phyloP scores from a whole-genome alignment of 2,329 filamentous ascomycete genomes.

The Curvularia verruculosa region DNA sequence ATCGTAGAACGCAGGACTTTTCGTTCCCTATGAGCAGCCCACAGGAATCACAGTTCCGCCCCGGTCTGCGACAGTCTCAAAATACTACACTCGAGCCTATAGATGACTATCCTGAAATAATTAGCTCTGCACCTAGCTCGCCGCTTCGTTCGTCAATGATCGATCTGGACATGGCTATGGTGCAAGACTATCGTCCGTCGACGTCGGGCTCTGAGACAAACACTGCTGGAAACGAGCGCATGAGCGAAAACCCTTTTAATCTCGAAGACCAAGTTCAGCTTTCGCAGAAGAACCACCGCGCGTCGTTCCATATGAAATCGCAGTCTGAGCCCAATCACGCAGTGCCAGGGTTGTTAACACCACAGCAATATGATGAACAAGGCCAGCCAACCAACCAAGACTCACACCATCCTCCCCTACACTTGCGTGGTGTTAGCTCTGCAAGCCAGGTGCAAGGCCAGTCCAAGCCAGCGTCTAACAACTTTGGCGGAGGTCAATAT shows the following conservation, averaged over 20 bases:
- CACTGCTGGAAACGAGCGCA: conserved; percentile 47
- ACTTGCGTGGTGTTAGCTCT: conserved; percentile 44
- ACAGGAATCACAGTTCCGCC: conserved; percentile 41
- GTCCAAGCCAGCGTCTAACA: conserved; percentile 30
- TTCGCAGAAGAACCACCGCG: conserved; percentile 47
- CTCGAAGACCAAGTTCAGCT: conserved; percentile 54
- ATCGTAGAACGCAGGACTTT: conserved; percentile 45
- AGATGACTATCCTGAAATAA: conserved; percentile 47
- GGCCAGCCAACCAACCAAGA: conserved; percentile 41
- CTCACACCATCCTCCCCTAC: conserved; percentile 37
- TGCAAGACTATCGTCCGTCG: conserved; percentile 52
- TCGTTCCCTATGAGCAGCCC: conserved; percentile 39
- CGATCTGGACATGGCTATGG: conserved; percentile 48
- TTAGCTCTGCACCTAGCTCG: conserved; percentile 41
- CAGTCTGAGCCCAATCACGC: conserved; percentile 50
- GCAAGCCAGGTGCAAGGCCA: conserved; percentile 43
- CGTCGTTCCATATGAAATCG: conserved; percentile 49
- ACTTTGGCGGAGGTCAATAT: conserved; percentile 24
- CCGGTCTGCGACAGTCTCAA: conserved; percentile 49
- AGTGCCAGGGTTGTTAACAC: conserved; percentile 46
- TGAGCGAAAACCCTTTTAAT: conserved; percentile 57
- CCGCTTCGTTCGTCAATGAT: conserved; percentile 55
- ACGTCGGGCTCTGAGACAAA: conserved; percentile 51
- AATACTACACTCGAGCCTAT: conserved; percentile 50
- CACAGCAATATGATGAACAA: conserved; percentile 45